Evolutionary conservation across 2,329 filamentous ascomycete species (phyloP).

Genomic region (Simplicillium sp.): DNA sequence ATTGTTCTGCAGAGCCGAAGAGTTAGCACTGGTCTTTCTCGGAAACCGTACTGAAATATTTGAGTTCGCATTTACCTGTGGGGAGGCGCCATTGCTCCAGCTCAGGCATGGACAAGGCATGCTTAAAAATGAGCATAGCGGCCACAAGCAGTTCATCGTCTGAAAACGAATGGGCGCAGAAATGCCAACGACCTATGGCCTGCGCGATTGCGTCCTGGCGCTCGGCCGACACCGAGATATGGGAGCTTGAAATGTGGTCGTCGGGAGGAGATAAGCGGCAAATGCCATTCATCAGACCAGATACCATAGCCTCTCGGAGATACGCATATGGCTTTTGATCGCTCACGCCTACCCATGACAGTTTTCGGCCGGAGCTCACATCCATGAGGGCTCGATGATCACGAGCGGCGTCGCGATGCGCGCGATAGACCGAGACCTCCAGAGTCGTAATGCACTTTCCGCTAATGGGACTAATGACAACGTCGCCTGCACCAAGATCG

Average conservation of each 20-base stretch:
- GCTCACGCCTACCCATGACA: slow-evolving; percentile 84
- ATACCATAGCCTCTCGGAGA: slow-evolving; percentile 87
- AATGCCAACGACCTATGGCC: slow-evolving; percentile 72
- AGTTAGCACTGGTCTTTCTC: neutral
- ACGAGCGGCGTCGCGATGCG: slow-evolving; percentile 64
- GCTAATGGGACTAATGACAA: slow-evolving; percentile 71
- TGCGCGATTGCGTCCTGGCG: slow-evolving; percentile 56
- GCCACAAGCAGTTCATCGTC: slow-evolving; percentile 87
- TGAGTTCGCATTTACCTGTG: slow-evolving; percentile 52
- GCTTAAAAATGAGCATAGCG: slow-evolving; percentile 80
- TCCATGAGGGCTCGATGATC: slow-evolving; percentile 66
- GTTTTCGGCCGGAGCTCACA: slow-evolving; percentile 66
- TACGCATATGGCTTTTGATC: slow-evolving; percentile 84
- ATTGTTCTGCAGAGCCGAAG: slow-evolving; percentile 47
- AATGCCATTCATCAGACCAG: slow-evolving; percentile 79
- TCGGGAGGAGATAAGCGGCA: slow-evolving; percentile 61
- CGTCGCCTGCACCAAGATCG: slow-evolving; percentile 79
- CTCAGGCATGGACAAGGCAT: slow-evolving; percentile 74
- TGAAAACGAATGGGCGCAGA: slow-evolving; percentile 79
- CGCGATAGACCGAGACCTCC: slow-evolving; percentile 74
- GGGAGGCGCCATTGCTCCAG: slow-evolving; percentile 72
- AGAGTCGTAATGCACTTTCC: slow-evolving; percentile 65
- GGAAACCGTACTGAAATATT: neutral
- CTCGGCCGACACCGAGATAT: slow-evolving; percentile 58
- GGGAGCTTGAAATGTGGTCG: slow-evolving; percentile 51